Percentiles rank a stretch among this genome's conserved stretches.
Evolutionary conservation across 2,329 filamentous ascomycete species (phyloP).

Genomic region (Rosellinia necatrix): DNA sequence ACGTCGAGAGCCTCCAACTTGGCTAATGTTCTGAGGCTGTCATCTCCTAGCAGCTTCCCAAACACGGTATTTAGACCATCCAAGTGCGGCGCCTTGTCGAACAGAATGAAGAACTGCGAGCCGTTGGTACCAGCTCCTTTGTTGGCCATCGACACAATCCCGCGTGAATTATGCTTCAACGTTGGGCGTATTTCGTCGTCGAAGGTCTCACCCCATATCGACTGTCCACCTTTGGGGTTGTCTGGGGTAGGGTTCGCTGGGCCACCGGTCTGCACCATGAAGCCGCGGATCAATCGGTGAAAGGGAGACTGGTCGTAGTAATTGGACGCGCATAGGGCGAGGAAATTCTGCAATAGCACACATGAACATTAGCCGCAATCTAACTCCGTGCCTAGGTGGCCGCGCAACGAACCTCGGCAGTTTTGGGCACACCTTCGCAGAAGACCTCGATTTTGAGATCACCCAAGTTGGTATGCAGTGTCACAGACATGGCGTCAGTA

Average conservation of each 20-base stretch:
- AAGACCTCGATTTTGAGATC: slow-evolving; percentile 96
- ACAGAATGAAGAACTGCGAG: slow-evolving; percentile 81
- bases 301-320: slow-evolving; percentile 79
- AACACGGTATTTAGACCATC: slow-evolving; percentile 87
- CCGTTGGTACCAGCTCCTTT: slow-evolving; percentile 75
- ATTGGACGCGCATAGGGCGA: slow-evolving; percentile 79
- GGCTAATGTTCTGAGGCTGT: slow-evolving; percentile 66
- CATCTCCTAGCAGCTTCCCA: slow-evolving; percentile 72
- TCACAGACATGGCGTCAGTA: slow-evolving; percentile 61
- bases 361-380: slow-evolving; percentile 19
- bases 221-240: slow-evolving; percentile 70
- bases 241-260: slow-evolving; percentile 60
- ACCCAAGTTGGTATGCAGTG: slow-evolving; percentile 84
- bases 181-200: slow-evolving; percentile 80
- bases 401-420: slow-evolving; percentile 68
- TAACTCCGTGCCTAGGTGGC: neutral
- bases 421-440: slow-evolving; percentile 92
- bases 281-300: slow-evolving; percentile 78
- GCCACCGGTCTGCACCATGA: slow-evolving; percentile 80
- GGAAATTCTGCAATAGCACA: slow-evolving; percentile 70
- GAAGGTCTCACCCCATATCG: slow-evolving; percentile 75
- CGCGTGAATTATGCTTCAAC: slow-evolving; percentile 69
- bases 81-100: slow-evolving; percentile 77
- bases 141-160: slow-evolving; percentile 79
- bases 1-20: slow-evolving; percentile 73